Evolutionary conservation across 805 yeast species (phyloP).

Genomic region (Starmerella vaccinii): DNA sequence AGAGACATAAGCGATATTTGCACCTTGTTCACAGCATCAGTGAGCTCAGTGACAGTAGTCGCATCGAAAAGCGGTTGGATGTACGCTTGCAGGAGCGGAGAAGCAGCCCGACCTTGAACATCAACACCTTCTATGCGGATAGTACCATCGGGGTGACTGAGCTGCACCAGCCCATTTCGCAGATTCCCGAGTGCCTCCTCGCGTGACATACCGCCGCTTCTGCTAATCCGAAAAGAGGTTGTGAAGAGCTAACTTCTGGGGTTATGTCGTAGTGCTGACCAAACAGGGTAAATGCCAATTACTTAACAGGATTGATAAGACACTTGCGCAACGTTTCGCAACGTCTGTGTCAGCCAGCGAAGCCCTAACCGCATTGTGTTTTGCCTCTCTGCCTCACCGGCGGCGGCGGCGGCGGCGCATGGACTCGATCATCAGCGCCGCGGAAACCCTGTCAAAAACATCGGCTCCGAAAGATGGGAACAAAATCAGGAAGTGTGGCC

Average conservation of each 20-base stretch:
- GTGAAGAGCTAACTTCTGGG: too few relatives aligned
- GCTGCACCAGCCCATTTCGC: slow-evolving; percentile 9
- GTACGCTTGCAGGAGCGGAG: slow-evolving; percentile 28
- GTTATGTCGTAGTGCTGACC: not conserved
- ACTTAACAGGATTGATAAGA: not conserved
- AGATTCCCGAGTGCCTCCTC: slow-evolving; percentile 15
- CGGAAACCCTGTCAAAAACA: not conserved
- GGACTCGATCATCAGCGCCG: not conserved
- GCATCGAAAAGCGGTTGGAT: slow-evolving; percentile 30
- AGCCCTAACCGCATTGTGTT: not conserved
- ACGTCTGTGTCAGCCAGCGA: not conserved
- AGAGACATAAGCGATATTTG: slow-evolving; percentile 24
- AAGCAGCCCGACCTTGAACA: slow-evolving; percentile 31
- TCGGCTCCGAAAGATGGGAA: too few relatives aligned
- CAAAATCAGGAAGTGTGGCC: too few relatives aligned
- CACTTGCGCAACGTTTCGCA: not conserved
- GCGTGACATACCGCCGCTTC: slow-evolving; percentile 14
- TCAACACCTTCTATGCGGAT: slow-evolving; percentile 22
- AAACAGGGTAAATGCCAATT: not conserved
- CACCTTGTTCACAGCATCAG: slow-evolving; percentile 27
- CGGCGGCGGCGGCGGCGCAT: not conserved
- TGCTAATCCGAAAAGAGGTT: not conserved
- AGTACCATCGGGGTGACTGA: slow-evolving; percentile 11
- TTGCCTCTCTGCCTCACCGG: not conserved
- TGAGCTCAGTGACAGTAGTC: slow-evolving; percentile 23